These are phyloP conservation scores for Parascedosporium putredinis DNA, from an alignment of 2,329 filamentous ascomycete species.

Conservation along the genomic window DNA sequence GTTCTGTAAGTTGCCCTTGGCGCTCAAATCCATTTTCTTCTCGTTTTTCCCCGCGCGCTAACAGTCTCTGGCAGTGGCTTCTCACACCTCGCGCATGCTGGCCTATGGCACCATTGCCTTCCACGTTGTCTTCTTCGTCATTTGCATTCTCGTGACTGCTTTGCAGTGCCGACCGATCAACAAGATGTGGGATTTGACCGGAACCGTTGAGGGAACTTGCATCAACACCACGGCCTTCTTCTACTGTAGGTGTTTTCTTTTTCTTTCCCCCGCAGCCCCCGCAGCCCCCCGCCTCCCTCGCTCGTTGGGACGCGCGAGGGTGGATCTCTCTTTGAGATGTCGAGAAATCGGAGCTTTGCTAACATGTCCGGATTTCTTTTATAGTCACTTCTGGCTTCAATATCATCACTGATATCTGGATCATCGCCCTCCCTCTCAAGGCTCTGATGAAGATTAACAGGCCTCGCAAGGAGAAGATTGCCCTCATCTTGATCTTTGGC, in stretches of 20 bases:
- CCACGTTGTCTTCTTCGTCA: constrained; percentile 27
- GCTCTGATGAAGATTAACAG: constrained; percentile 35
- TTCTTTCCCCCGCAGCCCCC: neutral
- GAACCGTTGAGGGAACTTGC: constrained; percentile 22
- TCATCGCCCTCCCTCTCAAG: constrained; percentile 32
- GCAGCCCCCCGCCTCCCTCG: neutral
- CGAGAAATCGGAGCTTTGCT: too few relatives aligned
- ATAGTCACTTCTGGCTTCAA: constrained; percentile 31
- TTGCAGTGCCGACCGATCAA: constrained; percentile 30
- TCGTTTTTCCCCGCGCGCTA: constrained; percentile 9
- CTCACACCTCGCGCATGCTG: constrained; percentile 18
- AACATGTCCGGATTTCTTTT: neutral
- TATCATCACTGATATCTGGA: constrained; percentile 35
- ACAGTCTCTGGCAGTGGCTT: constrained; percentile 14
- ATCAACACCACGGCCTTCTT: constrained; percentile 31
- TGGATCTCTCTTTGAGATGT: too few relatives aligned
- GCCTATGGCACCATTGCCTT: constrained; percentile 26
- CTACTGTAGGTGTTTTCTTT: constrained; percentile 28
- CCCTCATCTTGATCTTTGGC: constrained; percentile 34
- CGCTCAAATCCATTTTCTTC: neutral
- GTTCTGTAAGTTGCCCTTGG: constrained; percentile 23
- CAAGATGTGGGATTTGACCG: constrained; percentile 29
- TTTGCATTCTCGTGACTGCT: constrained; percentile 27
- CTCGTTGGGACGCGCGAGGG: neutral
- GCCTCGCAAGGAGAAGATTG: constrained; percentile 36